Conservation (phyloP, 2,329 filamentous ascomycete genomes). For the Tolypocladium ophioglossoides region DNA sequence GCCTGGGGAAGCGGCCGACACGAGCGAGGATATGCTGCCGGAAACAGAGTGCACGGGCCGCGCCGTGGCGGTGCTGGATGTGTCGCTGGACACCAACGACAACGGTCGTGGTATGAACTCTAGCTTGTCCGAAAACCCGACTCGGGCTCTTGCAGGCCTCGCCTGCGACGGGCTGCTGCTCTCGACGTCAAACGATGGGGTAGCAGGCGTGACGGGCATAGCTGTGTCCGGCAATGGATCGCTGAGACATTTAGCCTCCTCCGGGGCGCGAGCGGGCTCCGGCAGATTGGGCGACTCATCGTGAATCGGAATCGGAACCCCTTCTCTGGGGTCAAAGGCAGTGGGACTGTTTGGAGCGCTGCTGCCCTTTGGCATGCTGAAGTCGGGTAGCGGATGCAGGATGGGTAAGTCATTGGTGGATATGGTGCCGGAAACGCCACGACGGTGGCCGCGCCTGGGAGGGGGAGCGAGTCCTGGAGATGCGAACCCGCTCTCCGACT, state of each 20-base stretch:
- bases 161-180: constrained; percentile 12
- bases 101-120: constrained; percentile 76
- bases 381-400: constrained; percentile 46
- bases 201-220: not conserved
- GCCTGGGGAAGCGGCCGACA: constrained; percentile 43
- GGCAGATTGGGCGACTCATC: constrained; percentile 4
- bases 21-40: constrained; percentile 69
- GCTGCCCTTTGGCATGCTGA: constrained; percentile 40
- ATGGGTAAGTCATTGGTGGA: constrained; percentile 76
- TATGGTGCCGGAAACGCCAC: constrained; percentile 61
- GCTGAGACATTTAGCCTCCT: not conserved
- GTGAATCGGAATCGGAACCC: constrained; percentile 12
- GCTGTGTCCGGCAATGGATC: not conserved
- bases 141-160: constrained; percentile 45
- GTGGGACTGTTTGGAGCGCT: constrained; percentile 57
- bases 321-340: constrained; percentile 23
- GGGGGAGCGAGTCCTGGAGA: constrained; percentile 42
- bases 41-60: constrained; percentile 62
- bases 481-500: constrained; percentile 45
- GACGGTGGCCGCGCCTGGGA: constrained; percentile 57
- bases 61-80: constrained; percentile 64
- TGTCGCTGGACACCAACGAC: constrained; percentile 76
- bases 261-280: constrained; percentile 1
- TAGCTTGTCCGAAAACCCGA: constrained; percentile 75
- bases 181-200: constrained; percentile 3